Conservation (phyloP, 345 rosid genomes). For the Corymbia maculata region DNA sequence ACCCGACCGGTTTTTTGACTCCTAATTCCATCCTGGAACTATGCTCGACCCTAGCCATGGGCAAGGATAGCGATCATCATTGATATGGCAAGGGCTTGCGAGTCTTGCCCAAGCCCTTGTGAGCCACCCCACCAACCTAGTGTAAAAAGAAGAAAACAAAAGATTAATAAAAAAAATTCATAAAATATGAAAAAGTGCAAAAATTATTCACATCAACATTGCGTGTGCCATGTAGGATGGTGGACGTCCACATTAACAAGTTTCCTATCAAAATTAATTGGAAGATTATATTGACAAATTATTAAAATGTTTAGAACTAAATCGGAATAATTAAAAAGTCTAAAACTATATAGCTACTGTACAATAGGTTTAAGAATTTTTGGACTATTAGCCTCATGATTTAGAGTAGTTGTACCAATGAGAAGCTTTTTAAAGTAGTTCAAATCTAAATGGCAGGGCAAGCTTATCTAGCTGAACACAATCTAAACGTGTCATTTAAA, state of each 20-base stretch:
- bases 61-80: not conserved
- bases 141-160: not conserved
- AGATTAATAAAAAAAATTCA: not conserved
- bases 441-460: accelerated
- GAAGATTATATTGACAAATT: not conserved
- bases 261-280: accelerated
- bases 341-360: accelerated
- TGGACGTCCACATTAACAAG: accelerated
- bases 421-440: not conserved
- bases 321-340: not conserved
- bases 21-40: accelerated
- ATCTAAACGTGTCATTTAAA: not conserved
- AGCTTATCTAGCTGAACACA: not conserved
- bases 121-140: accelerated
- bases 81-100: accelerated
- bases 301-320: not conserved
- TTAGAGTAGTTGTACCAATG: not conserved
- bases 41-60: not conserved
- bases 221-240: accelerated
- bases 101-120: not conserved
- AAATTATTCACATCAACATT: not conserved
- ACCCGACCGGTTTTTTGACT: not conserved
- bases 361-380: not conserved
- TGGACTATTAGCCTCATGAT: not conserved
- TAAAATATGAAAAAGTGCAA: not conserved